Evolutionary conservation across 192 early-diverging fungal genomes (phyloP).

Genomic region (Entophlyctis luteolus): DNA sequence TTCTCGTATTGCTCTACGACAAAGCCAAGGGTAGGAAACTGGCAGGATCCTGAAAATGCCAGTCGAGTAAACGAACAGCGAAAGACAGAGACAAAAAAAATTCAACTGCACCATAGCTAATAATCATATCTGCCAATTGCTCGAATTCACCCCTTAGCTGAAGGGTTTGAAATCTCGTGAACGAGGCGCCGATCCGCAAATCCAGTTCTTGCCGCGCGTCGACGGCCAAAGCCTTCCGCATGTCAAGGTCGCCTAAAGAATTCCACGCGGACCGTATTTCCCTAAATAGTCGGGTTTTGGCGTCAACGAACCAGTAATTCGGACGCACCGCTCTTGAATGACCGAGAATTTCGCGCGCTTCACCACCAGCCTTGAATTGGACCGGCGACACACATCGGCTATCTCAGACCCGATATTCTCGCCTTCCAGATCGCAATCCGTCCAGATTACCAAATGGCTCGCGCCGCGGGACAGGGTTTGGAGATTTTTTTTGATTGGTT

Average conservation of each 20-base stretch:
- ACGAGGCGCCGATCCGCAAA: slow-evolving; percentile 83
- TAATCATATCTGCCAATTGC: slow-evolving; percentile 49
- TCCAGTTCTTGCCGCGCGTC: slow-evolving; percentile 83
- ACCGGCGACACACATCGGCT: slow-evolving; percentile 56
- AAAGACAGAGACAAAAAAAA: slow-evolving; percentile 4
- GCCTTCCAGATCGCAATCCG: slow-evolving; percentile 96
- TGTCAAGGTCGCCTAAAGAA: slow-evolving; percentile 68
- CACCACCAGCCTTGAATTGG: slow-evolving; percentile 66
- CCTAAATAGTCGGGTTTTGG: slow-evolving; percentile 31
- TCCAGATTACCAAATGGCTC: slow-evolving; percentile 88
- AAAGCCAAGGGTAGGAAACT: slow-evolving; percentile 95
- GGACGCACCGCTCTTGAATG: slow-evolving; percentile 64
- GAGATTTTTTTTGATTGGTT: slow-evolving; percentile 64
- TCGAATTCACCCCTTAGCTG: slow-evolving; percentile 54
- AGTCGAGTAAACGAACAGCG: background rate
- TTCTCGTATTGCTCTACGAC: slow-evolving; percentile 81
- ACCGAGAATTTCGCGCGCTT: slow-evolving; percentile 86
- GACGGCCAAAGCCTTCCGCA: slow-evolving; percentile 72
- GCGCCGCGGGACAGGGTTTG: slow-evolving; percentile 54
- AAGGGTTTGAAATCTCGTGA: slow-evolving; percentile 89
- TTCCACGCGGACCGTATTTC: slow-evolving; percentile 77
- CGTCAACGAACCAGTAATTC: background rate
- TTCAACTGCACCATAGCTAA: slow-evolving; percentile 73
- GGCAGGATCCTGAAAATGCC: slow-evolving; percentile 69
- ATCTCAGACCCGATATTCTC: slow-evolving; percentile 90